These are phyloP conservation scores for Curvularia eragrostidis DNA, from an alignment of 2,329 filamentous ascomycete genomes.

Conservation along the genomic window DNA sequence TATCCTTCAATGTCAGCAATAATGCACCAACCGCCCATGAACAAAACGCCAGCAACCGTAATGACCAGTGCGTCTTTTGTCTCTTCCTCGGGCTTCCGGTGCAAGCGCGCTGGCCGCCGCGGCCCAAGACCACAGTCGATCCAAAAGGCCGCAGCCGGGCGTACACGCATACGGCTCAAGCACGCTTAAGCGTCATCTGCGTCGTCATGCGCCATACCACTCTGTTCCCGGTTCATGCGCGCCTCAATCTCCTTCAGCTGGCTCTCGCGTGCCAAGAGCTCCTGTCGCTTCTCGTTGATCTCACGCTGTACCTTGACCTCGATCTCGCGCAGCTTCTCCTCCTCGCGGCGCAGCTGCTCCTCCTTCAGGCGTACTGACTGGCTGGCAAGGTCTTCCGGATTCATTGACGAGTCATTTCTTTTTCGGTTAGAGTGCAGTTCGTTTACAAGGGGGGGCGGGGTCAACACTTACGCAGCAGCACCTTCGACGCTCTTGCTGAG, in stretches of 20 bases:
- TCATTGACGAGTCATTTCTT: constrained; percentile 81
- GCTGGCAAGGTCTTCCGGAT: constrained; percentile 94
- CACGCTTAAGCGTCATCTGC: constrained; percentile 40
- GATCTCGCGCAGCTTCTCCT: constrained; percentile 99
- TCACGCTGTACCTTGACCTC: constrained; percentile 99
- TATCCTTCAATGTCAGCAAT: constrained; percentile 35
- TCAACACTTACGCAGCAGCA: constrained; percentile 76
- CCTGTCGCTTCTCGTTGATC: constrained; percentile 99
- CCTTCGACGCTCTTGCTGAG: constrained; percentile 99
- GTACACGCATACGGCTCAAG: constrained; percentile 10
- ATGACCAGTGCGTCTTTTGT: constrained; percentile 28
- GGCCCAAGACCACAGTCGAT: constrained; percentile 20
- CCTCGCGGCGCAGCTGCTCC: constrained; percentile 97
- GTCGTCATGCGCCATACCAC: constrained; percentile 50
- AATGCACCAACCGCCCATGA: constrained; percentile 38
- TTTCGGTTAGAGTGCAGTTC: constrained; percentile 30
- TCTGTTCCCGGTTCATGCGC: constrained; percentile 89
- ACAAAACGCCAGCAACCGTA: constrained; percentile 42
- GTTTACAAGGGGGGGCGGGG: background rate
- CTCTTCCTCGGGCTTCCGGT: constrained; percentile 25
- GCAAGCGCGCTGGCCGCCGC: constrained; percentile 39
- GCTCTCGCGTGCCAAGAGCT: constrained; percentile 94
- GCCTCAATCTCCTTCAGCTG: constrained; percentile 99
- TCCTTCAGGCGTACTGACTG: constrained; percentile 99
- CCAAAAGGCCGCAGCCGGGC: constrained; percentile 8